A percentile compares a stretch with the other conserved stretches of the same genome.
phyloP scores from a whole-genome alignment of 306 rosid genomes.

The Myrica gale region DNA sequence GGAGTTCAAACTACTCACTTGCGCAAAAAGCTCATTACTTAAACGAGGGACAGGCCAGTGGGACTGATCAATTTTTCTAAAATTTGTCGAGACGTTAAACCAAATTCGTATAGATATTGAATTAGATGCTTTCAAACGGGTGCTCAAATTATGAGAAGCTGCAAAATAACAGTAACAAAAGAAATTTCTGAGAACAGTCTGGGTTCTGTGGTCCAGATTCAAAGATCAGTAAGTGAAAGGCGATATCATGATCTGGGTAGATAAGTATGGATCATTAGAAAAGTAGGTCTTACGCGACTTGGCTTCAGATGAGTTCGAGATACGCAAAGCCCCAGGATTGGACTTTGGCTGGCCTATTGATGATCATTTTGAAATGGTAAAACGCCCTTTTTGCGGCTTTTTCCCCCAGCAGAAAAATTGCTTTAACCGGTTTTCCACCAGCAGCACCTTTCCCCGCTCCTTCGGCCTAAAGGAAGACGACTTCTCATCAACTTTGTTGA shows the following conservation, averaged over 20 bases:
- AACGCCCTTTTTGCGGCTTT: neutral
- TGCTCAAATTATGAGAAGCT: too few relatives aligned
- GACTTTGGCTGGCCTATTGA: neutral
- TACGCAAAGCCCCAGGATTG: neutral
- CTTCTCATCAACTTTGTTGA: conserved; percentile 19
- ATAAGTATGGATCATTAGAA: too few relatives aligned
- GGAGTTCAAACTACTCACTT: too few relatives aligned
- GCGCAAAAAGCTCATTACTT: too few relatives aligned
- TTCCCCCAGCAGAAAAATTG: too few relatives aligned
- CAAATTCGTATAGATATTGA: neutral
- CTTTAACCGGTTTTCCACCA: neutral
- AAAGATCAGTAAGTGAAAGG: neutral
- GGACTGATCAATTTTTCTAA: neutral
- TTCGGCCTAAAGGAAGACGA: conserved; percentile 1
- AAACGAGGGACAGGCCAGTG: too few relatives aligned
- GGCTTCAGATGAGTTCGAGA: neutral
- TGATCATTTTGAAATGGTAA: neutral
- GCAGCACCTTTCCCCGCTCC: neutral
- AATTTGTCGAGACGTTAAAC: neutral
- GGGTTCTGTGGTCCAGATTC: neutral
- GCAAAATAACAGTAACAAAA: neutral
- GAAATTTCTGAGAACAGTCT: neutral
- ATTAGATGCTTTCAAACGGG: too few relatives aligned
- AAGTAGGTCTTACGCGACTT: neutral
- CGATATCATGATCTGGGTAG: neutral